These are phyloP conservation scores for Rhizopus microsporus DNA, from an alignment of 371 early-diverging fungal species.

Conservation along the genomic window DNA sequence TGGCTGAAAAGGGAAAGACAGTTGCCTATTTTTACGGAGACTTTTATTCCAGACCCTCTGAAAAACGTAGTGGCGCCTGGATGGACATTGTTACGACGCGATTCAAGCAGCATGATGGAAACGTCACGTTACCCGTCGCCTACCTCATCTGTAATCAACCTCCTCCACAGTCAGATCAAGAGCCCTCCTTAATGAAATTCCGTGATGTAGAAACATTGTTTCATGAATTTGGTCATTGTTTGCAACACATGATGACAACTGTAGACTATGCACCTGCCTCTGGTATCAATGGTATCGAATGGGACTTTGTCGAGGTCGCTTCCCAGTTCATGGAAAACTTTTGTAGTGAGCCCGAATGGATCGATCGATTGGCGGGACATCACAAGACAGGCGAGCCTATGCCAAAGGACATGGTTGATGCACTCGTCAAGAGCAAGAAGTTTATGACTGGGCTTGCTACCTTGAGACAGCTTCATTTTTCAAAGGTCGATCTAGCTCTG, in stretches of 20 bases:
- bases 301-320: constrained; percentile 67
- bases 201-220: constrained; percentile 67
- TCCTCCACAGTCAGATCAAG: constrained; percentile 48
- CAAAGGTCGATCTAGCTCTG: constrained; percentile 59
- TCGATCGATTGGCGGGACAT: constrained; percentile 55
- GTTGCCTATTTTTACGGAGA: constrained; percentile 73
- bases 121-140: constrained; percentile 61
- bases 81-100: constrained; percentile 71
- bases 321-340: constrained; percentile 78
- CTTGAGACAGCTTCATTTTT: constrained; percentile 65
- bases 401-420: constrained; percentile 62
- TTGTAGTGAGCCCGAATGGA: constrained; percentile 62
- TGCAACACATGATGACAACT: constrained; percentile 70
- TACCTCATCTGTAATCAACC: constrained; percentile 71
- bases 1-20: constrained; percentile 50
- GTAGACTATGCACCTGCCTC: constrained; percentile 69
- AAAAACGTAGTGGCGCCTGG: constrained; percentile 75
- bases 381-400: constrained; percentile 61
- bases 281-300: constrained; percentile 71
- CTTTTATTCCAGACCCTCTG: constrained; percentile 64
- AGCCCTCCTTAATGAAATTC: constrained; percentile 66
- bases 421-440: constrained; percentile 51
- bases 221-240: constrained; percentile 73
- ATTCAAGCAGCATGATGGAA: constrained; percentile 45
- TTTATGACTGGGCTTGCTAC: constrained; percentile 64